These are phyloP conservation scores for Fraxinus sp. DNA, from an alignment of 305 asterid genomes.

Conservation along the genomic window DNA sequence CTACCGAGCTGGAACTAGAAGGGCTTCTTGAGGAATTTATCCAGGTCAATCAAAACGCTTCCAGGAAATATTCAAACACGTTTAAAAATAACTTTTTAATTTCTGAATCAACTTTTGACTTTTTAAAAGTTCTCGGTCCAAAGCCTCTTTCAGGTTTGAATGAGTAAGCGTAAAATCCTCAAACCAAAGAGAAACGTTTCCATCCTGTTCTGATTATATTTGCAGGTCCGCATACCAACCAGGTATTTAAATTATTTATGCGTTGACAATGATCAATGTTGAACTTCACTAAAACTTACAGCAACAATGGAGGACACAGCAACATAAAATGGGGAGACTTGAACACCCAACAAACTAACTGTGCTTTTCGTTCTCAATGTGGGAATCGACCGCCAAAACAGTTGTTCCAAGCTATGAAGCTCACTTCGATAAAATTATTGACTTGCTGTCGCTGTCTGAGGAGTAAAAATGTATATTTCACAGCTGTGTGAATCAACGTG, in stretches of 20 bases:
- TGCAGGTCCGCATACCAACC: not conserved
- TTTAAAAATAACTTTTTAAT: not conserved
- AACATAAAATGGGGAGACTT: not conserved
- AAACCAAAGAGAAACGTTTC: not conserved
- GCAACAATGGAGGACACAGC: not conserved
- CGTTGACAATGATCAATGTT: not conserved
- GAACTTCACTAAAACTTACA: not conserved
- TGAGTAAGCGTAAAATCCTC: not conserved
- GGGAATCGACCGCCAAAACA: not conserved
- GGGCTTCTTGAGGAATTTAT: not conserved
- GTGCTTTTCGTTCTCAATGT: not conserved
- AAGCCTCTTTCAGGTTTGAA: not conserved
- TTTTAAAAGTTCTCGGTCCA: not conserved
- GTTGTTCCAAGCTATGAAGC: not conserved
- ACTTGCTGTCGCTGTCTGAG: conserved; percentile 3
- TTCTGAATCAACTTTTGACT: not conserved
- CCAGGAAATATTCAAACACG: not conserved
- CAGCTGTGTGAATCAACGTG: conserved; percentile 46
- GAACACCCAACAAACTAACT: not conserved
- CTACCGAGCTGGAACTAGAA: not conserved
- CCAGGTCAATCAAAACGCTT: not conserved
- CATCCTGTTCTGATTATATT: not conserved
- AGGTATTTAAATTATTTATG: not conserved
- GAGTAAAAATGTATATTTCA: conserved; percentile 43
- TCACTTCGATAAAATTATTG: not conserved